These are phyloP conservation scores for Xylaria sp. DNA, from an alignment of 2,329 filamentous ascomycete species.

Conservation along the genomic window DNA sequence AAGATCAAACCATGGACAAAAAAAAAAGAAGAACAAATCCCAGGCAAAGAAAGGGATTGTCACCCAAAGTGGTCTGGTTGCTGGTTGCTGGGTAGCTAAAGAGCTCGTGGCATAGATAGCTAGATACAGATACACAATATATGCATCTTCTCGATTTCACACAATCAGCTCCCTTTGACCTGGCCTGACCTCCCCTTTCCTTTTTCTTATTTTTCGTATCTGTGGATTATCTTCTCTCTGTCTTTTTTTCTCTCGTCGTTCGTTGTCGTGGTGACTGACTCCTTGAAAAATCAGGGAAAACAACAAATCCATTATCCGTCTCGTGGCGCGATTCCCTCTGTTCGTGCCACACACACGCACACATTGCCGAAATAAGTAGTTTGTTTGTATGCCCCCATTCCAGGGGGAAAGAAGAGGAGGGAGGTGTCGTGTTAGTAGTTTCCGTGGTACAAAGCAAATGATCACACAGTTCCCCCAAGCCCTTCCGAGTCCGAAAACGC, in stretches of 20 bases:
- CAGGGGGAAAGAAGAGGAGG: not conserved
- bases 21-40: not conserved
- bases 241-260: too few species aligned
- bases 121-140: conserved; percentile 22
- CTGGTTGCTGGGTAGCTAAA: not conserved
- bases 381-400: conserved; percentile 3
- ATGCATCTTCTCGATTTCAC: conserved; percentile 27
- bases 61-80: conserved; percentile 11
- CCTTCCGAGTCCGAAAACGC: conserved; percentile 15
- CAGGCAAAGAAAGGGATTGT: not conserved
- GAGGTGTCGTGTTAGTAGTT: not conserved
- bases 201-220: conserved; percentile 1
- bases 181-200: not conserved
- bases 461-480: conserved; percentile 6
- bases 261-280: not conserved
- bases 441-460: conserved; percentile 1
- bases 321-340: not conserved
- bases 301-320: conserved; percentile 1
- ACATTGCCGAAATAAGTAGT: too few species aligned
- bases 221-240: conserved; percentile 4
- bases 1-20: too few species aligned
- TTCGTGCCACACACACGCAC: not conserved
- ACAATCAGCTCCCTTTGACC: conserved; percentile 11
- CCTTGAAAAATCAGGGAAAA: conserved; percentile 1
- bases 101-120: conserved; percentile 20